Conservation (phyloP, 208 protist genomes). For the Trypanosoma platydactyli region DNA sequence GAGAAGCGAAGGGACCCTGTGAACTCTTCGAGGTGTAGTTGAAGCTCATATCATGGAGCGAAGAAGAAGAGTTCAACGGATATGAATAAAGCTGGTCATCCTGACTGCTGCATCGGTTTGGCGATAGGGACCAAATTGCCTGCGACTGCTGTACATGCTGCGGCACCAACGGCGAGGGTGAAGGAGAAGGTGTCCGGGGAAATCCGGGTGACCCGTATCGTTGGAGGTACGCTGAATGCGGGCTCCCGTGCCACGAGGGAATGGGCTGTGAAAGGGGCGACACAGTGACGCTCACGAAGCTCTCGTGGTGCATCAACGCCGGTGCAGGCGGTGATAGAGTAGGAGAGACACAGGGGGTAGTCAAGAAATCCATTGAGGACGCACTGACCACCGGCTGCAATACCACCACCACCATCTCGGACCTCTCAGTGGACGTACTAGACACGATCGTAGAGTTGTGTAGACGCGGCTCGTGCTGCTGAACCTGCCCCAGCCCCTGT, state of each 20-base stretch:
- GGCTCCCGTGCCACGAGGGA: constrained; percentile 25
- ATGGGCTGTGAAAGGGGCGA: constrained; percentile 47
- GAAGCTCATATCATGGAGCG: not conserved
- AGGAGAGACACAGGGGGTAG: constrained; percentile 17
- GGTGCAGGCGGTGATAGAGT: constrained; percentile 3
- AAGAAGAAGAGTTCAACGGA: too few species aligned
- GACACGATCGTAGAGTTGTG: not conserved
- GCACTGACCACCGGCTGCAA: constrained; percentile 1
- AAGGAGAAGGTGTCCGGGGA: constrained; percentile 1
- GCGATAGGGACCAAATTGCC: not conserved
- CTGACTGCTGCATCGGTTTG: not conserved
- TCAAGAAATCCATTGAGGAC: not conserved
- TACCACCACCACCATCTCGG: not conserved
- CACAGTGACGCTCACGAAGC: constrained; percentile 34
- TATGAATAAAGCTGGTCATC: too few species aligned
- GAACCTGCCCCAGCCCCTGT: not conserved
- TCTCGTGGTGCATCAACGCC: constrained; percentile 12
- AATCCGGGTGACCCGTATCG: constrained; percentile 21
- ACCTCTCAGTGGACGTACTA: not conserved
- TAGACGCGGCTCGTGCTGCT: not conserved
- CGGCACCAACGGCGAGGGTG: not conserved
- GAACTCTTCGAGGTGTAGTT: not conserved
- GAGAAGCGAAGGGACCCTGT: not conserved
- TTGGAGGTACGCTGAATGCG: constrained; percentile 15
- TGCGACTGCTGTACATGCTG: not conserved